Evolutionary conservation across 169 alveolate species (phyloP), one percentile per base, ranked within the genome.

Genomic region (Plasmodium berghei): DNA sequence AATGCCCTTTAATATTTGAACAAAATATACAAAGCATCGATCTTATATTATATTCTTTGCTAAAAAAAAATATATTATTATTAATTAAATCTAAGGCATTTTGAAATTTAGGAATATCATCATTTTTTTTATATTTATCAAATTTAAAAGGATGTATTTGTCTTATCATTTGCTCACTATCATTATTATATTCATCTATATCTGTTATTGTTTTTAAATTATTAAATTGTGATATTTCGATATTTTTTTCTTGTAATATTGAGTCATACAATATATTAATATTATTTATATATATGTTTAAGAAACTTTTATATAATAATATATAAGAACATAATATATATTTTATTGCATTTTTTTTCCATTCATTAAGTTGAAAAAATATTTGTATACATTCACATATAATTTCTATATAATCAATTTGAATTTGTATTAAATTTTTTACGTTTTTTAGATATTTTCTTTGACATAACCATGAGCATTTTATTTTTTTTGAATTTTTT

Each of bases 381-480:
- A 45, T 49, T 86, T 86, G 70, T 9, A 86, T 74, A 63, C 75
- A 16, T 34, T 52, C 8, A 20, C 61, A 48, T 18, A 86, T 59
- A 20, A 71, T 86, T 5, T 86, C 91, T 71, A 86, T 46, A 40
- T 86, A 86, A 59, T 86, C 87, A 70, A 59, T 59, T 86, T 86
- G 91, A 61, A 86, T 72, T 70, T 56, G 46, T 86, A 86, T 40
- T 48, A 86, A 71, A 40, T 71, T 67, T 56, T 86, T 86, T 18
- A 86, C 91, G 71, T 62, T 86, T 46, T 69, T 86, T 58, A 86
- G 45, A 49, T 86, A 86, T 59, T 86, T 86, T 63, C 87, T 70
- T 71, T 86, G 91, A 59, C 91, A 86, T 61, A 86, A 70, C 91
- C 91, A 86, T 4, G 91, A 86, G 22, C 91, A 86, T 59, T 86